Base-by-base conservation (phyloP, 352 stramenopile genomes). In the Elongisporangium anandrum region DNA sequence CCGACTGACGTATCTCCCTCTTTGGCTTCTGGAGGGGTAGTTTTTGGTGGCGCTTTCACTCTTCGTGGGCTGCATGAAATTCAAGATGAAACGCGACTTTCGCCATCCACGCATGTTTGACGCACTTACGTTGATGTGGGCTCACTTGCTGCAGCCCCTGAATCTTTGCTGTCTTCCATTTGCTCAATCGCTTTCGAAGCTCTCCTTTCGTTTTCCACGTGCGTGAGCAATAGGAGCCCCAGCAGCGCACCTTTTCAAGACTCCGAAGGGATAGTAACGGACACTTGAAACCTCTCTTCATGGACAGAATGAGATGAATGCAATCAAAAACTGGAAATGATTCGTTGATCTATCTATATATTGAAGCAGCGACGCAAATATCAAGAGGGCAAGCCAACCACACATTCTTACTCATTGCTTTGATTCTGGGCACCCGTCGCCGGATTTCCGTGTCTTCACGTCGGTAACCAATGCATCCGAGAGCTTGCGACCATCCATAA, bases 401-500 rank as follows among this genome's bases (percentile, higher is more conserved):
- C 10, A 4, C 34, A 45, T 45, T 17, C 34, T 17, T 3, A 15
- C 34, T 45, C 4, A 45, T 22, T 60, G 53, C 34, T 67, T 64
- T 15, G 69, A 64, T 50, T 87, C 70, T 9, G 82, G 82, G 52
- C 82, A 87, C 4, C 82, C 81, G 0, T 64, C 72, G 22, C 79
- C 82, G 0, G 82, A 73, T 59, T 57, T 79, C 26, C 85, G 77
- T 10, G 64, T 83, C 68, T 84, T 66, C 20, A 98, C 86, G 64
- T 97, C 94, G 12, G 79, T 49, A 23, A 98, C 88, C 41, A 98
- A 70, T 20, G 73, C 73, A 3, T 88, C 73, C 38, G 88, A 95
- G 21, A 99, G 75, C 55, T 72, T 71, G 23, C 92, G 85, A 19
- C 75, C 72, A 57, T 96, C 83, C 96, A 99, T 99, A 53, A 98